Evolutionary conservation across 352 stramenopile species (phyloP).

Genomic region (Phytopythium delawarense): DNA sequence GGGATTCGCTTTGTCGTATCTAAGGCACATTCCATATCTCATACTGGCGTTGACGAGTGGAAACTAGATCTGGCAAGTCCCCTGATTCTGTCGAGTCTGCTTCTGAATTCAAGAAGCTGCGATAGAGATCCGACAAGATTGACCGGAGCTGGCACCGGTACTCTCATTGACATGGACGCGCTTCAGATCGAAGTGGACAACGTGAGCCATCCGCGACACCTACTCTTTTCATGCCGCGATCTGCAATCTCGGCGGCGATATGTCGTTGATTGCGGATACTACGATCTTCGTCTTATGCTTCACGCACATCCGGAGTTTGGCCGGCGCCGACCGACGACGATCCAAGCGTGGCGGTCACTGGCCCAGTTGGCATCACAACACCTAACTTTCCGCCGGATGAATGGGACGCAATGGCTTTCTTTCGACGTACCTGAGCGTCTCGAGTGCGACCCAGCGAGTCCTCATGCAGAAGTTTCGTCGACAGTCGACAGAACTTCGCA

Average conservation of each 20-base stretch:
- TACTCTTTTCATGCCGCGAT: conserved; percentile 56
- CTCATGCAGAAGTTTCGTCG: background rate
- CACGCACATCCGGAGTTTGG: background rate
- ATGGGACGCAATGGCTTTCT: conserved; percentile 15
- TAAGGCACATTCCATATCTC: background rate
- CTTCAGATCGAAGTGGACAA: conserved; percentile 45
- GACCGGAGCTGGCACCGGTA: conserved; percentile 6
- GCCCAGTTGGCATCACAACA: conserved; percentile 16
- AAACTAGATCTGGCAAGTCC: background rate
- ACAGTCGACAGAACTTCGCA: background rate
- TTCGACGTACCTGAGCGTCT: conserved; percentile 1
- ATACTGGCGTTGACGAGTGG: background rate
- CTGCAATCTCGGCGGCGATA: conserved; percentile 40
- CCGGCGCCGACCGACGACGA: background rate
- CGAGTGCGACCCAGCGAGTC: background rate
- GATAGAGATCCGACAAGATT: conserved; percentile 4
- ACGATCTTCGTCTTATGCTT: conserved; percentile 17
- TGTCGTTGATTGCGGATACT: conserved; percentile 37
- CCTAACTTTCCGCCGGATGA: conserved; percentile 32
- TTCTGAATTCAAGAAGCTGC: background rate
- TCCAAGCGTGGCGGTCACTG: conserved; percentile 25
- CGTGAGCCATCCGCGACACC: conserved; percentile 25
- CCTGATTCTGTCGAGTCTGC: conserved; percentile 1
- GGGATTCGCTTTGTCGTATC: background rate
- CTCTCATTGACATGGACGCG: conserved; percentile 21